Conservation (phyloP, 2,329 filamentous ascomycete genomes). For the Penicillium sp. region DNA sequence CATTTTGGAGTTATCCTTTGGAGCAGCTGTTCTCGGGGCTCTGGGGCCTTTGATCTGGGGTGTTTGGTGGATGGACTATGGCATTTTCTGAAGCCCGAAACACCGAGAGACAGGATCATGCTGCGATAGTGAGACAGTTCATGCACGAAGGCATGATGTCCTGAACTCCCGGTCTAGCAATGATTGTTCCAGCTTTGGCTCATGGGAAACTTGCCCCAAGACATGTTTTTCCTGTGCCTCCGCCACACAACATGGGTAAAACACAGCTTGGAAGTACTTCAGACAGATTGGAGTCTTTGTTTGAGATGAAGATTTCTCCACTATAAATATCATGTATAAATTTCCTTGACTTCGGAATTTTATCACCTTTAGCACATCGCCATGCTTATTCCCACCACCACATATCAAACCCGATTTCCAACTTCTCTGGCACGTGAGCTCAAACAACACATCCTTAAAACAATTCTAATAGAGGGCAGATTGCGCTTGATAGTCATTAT, state of each 20-base stretch:
- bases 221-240: neutral
- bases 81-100: conserved; percentile 32
- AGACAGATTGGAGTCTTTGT: too few species aligned
- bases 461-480: neutral
- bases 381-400: neutral
- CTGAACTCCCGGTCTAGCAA: neutral
- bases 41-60: conserved; percentile 54
- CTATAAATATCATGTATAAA: too few species aligned
- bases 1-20: conserved; percentile 78
- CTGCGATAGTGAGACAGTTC: neutral
- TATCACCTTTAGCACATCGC: too few species aligned
- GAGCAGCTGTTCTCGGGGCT: conserved; percentile 62
- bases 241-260: neutral
- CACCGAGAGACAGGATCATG: neutral
- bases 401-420: too few species aligned
- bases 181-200: too few species aligned
- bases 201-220: too few species aligned
- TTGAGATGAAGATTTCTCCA: too few species aligned
- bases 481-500: neutral
- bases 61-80: conserved; percentile 56
- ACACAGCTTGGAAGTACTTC: too few species aligned
- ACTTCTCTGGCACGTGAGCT: neutral
- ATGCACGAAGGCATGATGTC: neutral
- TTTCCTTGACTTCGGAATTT: too few species aligned
- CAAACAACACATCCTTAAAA: neutral